Evolutionary conservation across 2,329 filamentous ascomycete genomes (phyloP), one percentile per base, ranked within the genome.

Genomic region (Xylaria sp.): DNA sequence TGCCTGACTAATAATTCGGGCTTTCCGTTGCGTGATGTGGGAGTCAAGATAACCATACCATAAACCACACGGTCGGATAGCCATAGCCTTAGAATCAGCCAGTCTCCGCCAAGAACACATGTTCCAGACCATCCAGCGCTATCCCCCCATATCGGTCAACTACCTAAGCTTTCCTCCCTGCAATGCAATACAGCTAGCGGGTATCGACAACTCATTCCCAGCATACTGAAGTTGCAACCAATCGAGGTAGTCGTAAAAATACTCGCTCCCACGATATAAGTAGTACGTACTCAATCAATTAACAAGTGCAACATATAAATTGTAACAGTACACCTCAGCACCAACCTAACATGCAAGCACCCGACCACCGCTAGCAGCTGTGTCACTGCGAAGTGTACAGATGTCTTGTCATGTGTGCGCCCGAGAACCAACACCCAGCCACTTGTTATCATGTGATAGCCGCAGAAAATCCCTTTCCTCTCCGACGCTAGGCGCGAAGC

Each of bases 401-500:
- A 18, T 18, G 13, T 52, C 23, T 28, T 12, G 18, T 7, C 18
- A n/a, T 3, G 2, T 33, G 13, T 18, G 13, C 51, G n/a, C 9
- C 15, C 7, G 3, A 31, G 31, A 23, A 8, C 23, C 10, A 39
- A 20, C 23, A 56, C 33, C 33, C 13, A 33, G 28, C 51, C 9
- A 13, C 18, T 56, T 8, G 20, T 39, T 39, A 39, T 23, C 18
- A 56, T 56, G 51, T 23, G n/a, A 31, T 12, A 36, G 4, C 31
- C 52, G 12, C 8, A 15, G 3, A 39, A 7, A n/a, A 18, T n/a
- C 8, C 15, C 8, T 70, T 28, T 75, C 75, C 76, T 77, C 76
- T 74, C 75, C 64, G 52, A 49, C 61, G 71, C 76, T 69, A 20
- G 58, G 74, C 75, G 33, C 63, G 48, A 63, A 73, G 75, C 72